Conservation (phyloP, 345 rosid genomes). For the Eucalyptus caleyi region DNA sequence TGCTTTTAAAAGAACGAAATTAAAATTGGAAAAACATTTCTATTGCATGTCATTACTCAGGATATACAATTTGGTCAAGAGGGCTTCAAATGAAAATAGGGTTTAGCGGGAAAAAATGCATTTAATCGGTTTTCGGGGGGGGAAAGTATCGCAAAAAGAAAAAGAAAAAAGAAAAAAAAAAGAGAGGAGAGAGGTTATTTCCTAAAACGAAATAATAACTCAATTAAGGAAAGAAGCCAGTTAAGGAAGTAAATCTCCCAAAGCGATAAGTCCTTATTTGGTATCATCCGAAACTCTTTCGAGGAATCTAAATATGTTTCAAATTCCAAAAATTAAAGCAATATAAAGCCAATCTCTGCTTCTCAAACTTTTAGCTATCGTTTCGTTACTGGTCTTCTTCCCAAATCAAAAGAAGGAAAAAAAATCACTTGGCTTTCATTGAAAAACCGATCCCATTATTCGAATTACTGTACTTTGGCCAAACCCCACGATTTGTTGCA, state of each 20-base stretch:
- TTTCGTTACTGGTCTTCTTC: neutral
- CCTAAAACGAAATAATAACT: neutral
- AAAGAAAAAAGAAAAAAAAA: accelerated
- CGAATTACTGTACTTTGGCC: neutral
- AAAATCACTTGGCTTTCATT: neutral
- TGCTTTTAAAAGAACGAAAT: too few relatives aligned
- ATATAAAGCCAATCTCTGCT: neutral
- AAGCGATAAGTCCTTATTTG: neutral
- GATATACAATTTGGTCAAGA: too few relatives aligned
- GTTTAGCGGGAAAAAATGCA: neutral
- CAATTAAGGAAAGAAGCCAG: neutral
- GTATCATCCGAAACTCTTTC: neutral
- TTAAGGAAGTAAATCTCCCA: neutral
- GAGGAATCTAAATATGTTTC: neutral
- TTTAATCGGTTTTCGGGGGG: neutral
- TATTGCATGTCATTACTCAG: too few relatives aligned
- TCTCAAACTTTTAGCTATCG: neutral
- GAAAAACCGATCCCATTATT: neutral
- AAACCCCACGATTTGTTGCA: neutral
- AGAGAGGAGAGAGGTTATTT: neutral
- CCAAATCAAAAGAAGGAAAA: neutral
- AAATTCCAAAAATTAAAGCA: neutral
- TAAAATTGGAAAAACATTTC: too few relatives aligned
- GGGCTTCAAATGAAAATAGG: neutral
- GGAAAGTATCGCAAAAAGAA: accelerated